phyloP scores from a whole-genome alignment of 2,329 filamentous ascomycete species.

The Monilinia fructicola region DNA sequence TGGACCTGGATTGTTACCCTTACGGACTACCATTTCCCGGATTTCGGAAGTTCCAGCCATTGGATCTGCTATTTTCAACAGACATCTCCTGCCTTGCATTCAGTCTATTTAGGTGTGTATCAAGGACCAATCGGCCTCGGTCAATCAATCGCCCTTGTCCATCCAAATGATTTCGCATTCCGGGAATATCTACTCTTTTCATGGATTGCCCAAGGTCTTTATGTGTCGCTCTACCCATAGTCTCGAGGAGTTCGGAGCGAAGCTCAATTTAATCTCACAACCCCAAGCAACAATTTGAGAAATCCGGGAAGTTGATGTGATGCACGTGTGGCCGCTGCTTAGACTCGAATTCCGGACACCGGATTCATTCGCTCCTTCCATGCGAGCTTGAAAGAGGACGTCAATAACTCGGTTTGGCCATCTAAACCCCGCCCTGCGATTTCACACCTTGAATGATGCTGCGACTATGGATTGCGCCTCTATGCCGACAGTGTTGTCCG shows the following conservation, averaged over 20 bases:
- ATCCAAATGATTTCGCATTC: neutral
- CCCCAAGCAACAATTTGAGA: neutral
- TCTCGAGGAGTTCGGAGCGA: neutral
- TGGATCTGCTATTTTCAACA: constrained; percentile 1
- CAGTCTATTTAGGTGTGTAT: constrained; percentile 20
- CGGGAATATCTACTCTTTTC: neutral
- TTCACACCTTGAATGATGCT: neutral
- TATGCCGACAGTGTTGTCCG: neutral
- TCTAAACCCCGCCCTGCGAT: too few relatives aligned
- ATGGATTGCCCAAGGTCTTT: neutral
- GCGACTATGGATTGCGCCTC: neutral
- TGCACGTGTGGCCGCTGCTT: constrained; percentile 1
- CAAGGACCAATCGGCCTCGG: neutral
- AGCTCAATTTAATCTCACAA: neutral
- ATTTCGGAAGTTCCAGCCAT: constrained; percentile 7
- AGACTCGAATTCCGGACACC: neutral
- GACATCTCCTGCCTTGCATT: neutral
- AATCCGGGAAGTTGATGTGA: neutral
- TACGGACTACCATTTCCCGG: constrained; percentile 9
- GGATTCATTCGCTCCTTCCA: neutral
- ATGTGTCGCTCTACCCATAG: neutral
- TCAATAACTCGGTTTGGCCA: neutral
- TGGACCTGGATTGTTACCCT: constrained; percentile 19
- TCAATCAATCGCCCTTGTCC: neutral
- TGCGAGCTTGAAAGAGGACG: neutral